Conservation (phyloP, 2,329 filamentous ascomycete species). For the Fusarium nelsonii region DNA sequence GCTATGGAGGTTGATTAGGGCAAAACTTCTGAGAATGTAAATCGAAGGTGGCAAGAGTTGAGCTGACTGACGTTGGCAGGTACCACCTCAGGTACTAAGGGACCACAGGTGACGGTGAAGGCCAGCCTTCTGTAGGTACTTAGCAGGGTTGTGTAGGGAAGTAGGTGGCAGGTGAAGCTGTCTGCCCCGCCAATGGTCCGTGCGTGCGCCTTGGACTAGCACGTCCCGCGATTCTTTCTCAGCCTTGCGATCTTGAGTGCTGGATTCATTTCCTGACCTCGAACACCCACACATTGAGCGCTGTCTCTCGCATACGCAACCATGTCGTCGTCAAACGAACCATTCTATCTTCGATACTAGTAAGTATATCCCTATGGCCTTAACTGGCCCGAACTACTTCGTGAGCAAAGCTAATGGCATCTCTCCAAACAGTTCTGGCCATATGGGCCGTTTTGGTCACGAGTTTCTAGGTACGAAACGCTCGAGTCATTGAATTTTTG, state of each 20-base stretch:
- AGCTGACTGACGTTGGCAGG: no score
- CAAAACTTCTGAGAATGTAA: neutral
- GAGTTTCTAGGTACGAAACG: slow-evolving; percentile 84
- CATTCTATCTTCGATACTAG: slow-evolving; percentile 98
- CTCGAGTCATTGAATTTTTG: neutral
- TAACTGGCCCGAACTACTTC: neutral
- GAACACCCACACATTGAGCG: slow-evolving; percentile 2
- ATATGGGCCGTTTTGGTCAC: slow-evolving; percentile 96
- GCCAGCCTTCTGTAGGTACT: neutral
- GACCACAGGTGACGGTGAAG: neutral
- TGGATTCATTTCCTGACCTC: slow-evolving; percentile 16
- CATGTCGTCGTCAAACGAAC: slow-evolving; percentile 79
- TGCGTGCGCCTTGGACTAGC: slow-evolving; percentile 27
- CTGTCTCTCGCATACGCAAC: slow-evolving; percentile 45
- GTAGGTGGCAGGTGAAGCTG: slow-evolving; percentile 20
- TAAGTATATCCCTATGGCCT: slow-evolving; percentile 61
- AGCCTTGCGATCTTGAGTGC: slow-evolving; percentile 41
- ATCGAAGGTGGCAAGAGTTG: neutral
- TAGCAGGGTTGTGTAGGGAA: no score
- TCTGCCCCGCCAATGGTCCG: slow-evolving; percentile 44
- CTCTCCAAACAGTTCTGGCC: slow-evolving; percentile 79
- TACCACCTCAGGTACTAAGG: no score
- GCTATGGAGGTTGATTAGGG: neutral
- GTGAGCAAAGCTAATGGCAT: slow-evolving; percentile 25
- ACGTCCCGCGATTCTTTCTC: slow-evolving; percentile 43